A percentile compares a stretch with the other conserved stretches of the same genome.
Conservation (phyloP, 1,284 basidiomycete genomes). For the Ceraceosorus guamensis region DNA sequence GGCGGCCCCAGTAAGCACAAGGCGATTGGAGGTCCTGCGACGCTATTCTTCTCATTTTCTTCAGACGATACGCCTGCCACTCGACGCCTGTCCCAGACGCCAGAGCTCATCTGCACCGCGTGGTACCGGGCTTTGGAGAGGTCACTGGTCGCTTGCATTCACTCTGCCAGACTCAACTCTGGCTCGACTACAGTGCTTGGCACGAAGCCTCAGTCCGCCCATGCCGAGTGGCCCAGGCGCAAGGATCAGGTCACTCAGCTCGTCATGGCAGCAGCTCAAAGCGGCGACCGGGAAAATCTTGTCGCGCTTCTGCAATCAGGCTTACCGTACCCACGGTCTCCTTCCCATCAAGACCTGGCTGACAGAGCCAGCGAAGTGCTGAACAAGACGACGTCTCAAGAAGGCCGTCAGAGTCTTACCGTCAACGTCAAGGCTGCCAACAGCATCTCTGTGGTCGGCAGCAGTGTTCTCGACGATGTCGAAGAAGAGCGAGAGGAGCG, state of each 20-base stretch:
- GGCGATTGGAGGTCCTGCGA: neutral
- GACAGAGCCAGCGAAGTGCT: constrained; percentile 31
- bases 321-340: constrained; percentile 15
- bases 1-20: neutral
- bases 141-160: neutral
- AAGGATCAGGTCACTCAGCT: constrained; percentile 10
- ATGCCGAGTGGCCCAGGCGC: constrained; percentile 14
- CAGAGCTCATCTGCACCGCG: neutral
- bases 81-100: neutral
- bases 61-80: neutral
- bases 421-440: constrained; percentile 97
- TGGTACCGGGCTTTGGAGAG: neutral
- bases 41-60: neutral
- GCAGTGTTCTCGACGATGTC: constrained; percentile 95
- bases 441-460: constrained; percentile 99
- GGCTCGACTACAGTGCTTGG: neutral
- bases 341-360: constrained; percentile 15
- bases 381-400: constrained; percentile 44
- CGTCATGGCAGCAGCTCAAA: constrained; percentile 12
- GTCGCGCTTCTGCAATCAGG: constrained; percentile 13
- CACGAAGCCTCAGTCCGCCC: constrained; percentile 5
- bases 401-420: constrained; percentile 94
- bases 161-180: neutral
- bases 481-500: constrained; percentile 61
- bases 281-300: constrained; percentile 9